These are phyloP conservation scores for Hypsizygus marmoreus DNA, from an alignment of 768 basidiomycete genomes.

Conservation along the genomic window DNA sequence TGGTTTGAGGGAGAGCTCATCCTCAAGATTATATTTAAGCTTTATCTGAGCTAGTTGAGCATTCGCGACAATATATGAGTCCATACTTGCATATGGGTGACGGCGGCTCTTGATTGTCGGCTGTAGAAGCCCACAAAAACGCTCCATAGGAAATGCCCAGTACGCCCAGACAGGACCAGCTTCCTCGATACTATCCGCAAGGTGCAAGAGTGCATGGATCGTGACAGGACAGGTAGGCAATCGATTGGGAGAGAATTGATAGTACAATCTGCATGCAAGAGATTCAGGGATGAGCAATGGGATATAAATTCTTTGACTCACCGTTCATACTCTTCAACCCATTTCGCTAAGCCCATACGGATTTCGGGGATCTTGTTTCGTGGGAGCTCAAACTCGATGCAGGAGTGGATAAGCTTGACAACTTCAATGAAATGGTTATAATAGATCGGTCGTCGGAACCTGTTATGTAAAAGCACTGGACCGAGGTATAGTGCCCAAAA, in stretches of 20 bases:
- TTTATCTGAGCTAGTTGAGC: constrained; percentile 36
- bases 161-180: constrained; percentile 38
- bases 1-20: constrained; percentile 22
- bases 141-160: constrained; percentile 42
- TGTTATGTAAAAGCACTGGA: constrained; percentile 15
- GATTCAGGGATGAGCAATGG: constrained; percentile 1
- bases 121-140: constrained; percentile 33
- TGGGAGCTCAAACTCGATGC: constrained; percentile 32
- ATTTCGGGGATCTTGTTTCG: constrained; percentile 20
- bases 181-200: constrained; percentile 30
- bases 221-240: constrained; percentile 31
- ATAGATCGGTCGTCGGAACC: constrained; percentile 29
- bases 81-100: constrained; percentile 33
- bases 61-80: constrained; percentile 24
- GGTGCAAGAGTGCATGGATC: constrained; percentile 35
- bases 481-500: constrained; percentile 27
- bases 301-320: neutral
- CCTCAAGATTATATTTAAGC: constrained; percentile 22
- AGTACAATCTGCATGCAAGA: constrained; percentile 21
- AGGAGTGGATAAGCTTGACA: constrained; percentile 31
- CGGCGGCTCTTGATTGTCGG: constrained; percentile 27
- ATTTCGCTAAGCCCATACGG: constrained; percentile 22
- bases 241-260: constrained; percentile 22
- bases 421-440: constrained; percentile 38
- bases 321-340: constrained; percentile 32